Base-by-base conservation (phyloP, 2,329 filamentous ascomycete genomes). In the Aureobasidium mangrovei region DNA sequence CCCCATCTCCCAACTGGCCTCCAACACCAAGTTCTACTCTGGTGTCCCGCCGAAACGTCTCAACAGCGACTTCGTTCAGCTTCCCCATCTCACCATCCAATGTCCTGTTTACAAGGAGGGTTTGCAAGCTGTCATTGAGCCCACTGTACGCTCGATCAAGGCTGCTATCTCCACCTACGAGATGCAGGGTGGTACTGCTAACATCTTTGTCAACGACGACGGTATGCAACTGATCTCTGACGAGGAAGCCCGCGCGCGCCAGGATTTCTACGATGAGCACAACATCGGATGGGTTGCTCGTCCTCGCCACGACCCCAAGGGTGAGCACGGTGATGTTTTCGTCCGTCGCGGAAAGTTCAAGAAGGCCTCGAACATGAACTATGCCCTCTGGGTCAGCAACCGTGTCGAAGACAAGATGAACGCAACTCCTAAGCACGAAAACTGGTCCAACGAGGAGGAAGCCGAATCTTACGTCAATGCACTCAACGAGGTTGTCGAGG, bases 311-410 rank as follows among this genome's bases (percentile, higher is more conserved):
- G 77, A 79, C 62, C 69, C 77, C 26, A 77, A 77, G 59, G 74
- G 75, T 32, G 70, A 71, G 3, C 73, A 80, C 29, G 73, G 73
- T 44, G 68, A 68, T n/a, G 67, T 70, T 2, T 82, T 79, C 60
- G 57, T 76, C 24, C 74, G 80, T 54, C 74, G 74, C 43, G 83
- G 83, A 57, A 85, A 85, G 65, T 86, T 85, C 72, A 86, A 86
- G 71, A 86, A 86, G 69, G 83, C 83, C 2, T 85, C 82, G 31
- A 86, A 86, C 71, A 86, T 86, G 83, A 86, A 86, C 68, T 86
- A 83, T 63, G 81, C 77, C 6, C 73, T 86, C 54, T 79, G 77
- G 67, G 73, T 84, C 56, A 81, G 78, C 49, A 78, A 79, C 63
- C 76, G 78, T 60, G 82, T 88, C 33, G 85, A 89, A 66, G 85